phyloP scores from a whole-genome alignment of 2,329 filamentous ascomycete genomes.

The Microdochium bolleyi region DNA sequence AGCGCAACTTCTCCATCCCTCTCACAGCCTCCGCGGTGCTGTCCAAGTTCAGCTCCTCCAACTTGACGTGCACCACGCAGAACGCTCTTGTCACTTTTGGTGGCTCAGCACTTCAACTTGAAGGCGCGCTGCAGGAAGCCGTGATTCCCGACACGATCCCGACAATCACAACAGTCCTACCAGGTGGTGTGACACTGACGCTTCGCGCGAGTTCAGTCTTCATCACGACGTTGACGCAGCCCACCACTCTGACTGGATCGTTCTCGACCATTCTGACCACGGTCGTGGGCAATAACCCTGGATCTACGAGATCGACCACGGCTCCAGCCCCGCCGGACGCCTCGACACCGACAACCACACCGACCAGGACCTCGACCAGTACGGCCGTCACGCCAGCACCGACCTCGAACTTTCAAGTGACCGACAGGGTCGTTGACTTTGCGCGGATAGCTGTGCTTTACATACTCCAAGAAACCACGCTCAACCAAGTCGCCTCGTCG shows the following conservation, averaged over 20 bases:
- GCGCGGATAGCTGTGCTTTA: constrained; percentile 54
- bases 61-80: constrained; percentile 74
- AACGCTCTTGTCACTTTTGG: constrained; percentile 86
- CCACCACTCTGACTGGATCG: constrained; percentile 8
- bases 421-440: constrained; percentile 54
- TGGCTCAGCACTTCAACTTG: constrained; percentile 35
- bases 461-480: constrained; percentile 46
- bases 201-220: constrained; percentile 9
- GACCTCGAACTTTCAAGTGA: constrained; percentile 35
- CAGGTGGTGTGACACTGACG: constrained; percentile 24
- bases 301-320: constrained; percentile 1
- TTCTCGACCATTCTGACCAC: constrained; percentile 22
- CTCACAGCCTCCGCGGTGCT: constrained; percentile 64
- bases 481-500: constrained; percentile 42
- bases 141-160: constrained; percentile 12
- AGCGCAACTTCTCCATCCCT: constrained; percentile 66
- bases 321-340: constrained; percentile 7
- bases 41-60: constrained; percentile 65
- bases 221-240: constrained; percentile 7
- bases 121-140: constrained; percentile 17
- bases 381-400: constrained; percentile 15
- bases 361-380: constrained; percentile 14
- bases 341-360: constrained; percentile 11
- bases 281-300: constrained; percentile 12
- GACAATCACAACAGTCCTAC: constrained; percentile 22